Evolutionary conservation across 768 basidiomycete genomes (phyloP), one percentile per base, ranked within the genome.

Genomic region (Tylopilus subfusipes): DNA sequence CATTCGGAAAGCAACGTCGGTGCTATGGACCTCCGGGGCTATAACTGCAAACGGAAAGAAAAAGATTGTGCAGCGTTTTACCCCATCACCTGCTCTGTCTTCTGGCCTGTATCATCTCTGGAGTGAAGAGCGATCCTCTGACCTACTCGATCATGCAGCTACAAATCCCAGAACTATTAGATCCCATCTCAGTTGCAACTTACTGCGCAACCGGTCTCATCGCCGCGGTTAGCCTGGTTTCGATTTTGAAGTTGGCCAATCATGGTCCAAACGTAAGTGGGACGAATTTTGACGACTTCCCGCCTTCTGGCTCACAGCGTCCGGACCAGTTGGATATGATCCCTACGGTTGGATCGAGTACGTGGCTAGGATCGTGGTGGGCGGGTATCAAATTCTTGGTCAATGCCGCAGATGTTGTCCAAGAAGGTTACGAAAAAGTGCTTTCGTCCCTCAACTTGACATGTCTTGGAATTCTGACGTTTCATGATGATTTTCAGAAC

Each of bases 391-490:
- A 50, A 11, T 68, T 60, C 31, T 10, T 67, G 5, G 33, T 39
- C 33, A 57, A 66, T 29, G 66, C 55, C 13, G 18, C 39, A 3
- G 56, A 68, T 11, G 40, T 73, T 33, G 12, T 74, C 2, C 67
- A 67, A 40, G 64, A 72, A 49, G 73, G 72, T 19, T 73, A 72
- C 22, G 49, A 60, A 18, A 69, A 71, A 54, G 72, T 72, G n/a
- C n/a, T n/a, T n/a, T n/a, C n/a, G n/a, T 3, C 18, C 31, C 31
- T 14, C 18, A 36, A 18, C 34, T 13, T 14, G 7, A 18, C 34
- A 13, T 14, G 13, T 36, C 5, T 36, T 36, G 3, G 9, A 9
- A 24, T 24, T 14, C 18, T 40, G 9, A 43, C 0, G 6, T 11
- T n/a, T 27, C 19, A 48, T 29, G 12, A 34, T 16, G 4, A 43